Conservation (phyloP, 495 filamentous ascomycete genomes). For the Tirmania nivea region DNA sequence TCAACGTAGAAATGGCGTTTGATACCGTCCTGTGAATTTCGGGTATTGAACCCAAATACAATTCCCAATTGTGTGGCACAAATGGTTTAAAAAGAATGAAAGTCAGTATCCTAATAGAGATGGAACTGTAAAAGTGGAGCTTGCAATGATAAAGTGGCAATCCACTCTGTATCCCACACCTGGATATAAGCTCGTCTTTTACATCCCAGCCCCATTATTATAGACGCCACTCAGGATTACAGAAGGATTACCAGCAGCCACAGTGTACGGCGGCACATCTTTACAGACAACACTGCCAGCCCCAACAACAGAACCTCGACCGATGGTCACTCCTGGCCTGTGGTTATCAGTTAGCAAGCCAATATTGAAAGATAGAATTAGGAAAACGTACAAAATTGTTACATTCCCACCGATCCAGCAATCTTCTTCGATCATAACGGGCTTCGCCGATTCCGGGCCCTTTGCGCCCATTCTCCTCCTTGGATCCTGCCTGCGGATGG, state of each 20-base stretch:
- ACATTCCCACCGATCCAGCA: conserved; percentile 74
- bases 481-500: conserved; percentile 54
- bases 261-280: conserved; percentile 40
- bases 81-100: too few species aligned
- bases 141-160: too few species aligned
- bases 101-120: too few species aligned
- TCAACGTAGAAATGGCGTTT: too few species aligned
- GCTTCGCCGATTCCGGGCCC: conserved; percentile 47
- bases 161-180: too few species aligned
- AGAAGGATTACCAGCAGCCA: conserved; percentile 43
- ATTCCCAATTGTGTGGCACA: too few species aligned
- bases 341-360: background rate
- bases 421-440: conserved; percentile 67
- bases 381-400: conserved; percentile 45
- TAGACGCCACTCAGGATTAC: conserved; percentile 34
- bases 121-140: too few species aligned
- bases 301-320: conserved; percentile 56
- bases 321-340: conserved; percentile 49
- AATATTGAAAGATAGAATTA: conserved; percentile 9
- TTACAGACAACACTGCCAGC: conserved; percentile 76
- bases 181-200: background rate
- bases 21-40: too few species aligned
- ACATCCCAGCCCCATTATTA: conserved; percentile 15
- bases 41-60: too few species aligned
- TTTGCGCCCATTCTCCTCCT: conserved; percentile 50